phyloP scores from a whole-genome alignment of 352 stramenopile species.

The Phytophthora pseudosyringae region DNA sequence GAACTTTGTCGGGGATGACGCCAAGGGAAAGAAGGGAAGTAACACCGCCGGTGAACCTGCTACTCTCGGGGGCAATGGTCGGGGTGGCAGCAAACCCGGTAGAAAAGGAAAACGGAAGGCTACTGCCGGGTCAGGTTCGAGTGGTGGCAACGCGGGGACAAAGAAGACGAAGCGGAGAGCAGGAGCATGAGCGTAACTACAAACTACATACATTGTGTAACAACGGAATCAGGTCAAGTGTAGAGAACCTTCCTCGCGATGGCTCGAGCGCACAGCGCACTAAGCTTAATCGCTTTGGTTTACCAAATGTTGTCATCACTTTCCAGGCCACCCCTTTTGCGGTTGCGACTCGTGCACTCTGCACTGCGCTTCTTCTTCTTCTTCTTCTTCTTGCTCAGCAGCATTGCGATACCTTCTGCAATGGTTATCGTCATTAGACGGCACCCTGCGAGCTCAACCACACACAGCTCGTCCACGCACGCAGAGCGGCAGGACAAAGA shows the following conservation, averaged over 20 bases:
- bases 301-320: conserved; percentile 39
- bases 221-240: conserved; percentile 54
- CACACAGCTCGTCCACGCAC: conserved; percentile 11
- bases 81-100: conserved; percentile 20
- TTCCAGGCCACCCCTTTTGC: conserved; percentile 26
- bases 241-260: conserved; percentile 44
- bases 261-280: conserved; percentile 10
- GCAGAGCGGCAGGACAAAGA: conserved; percentile 8
- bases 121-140: not conserved
- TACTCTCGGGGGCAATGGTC: conserved; percentile 5
- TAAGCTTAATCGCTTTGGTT: conserved; percentile 23
- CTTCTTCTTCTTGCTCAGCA: conserved; percentile 42
- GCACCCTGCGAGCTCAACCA: conserved; percentile 38
- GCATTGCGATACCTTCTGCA: conserved; percentile 59
- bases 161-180: conserved; percentile 35
- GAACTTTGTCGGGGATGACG: conserved; percentile 5
- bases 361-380: conserved; percentile 2
- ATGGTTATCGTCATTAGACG: conserved; percentile 47
- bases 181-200: conserved; percentile 15
- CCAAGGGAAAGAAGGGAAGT: conserved; percentile 13
- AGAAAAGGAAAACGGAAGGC: conserved; percentile 37
- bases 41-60: not conserved
- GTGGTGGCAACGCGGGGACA: not conserved
- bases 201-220: conserved; percentile 11
- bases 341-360: not conserved